Percentiles rank a stretch among this genome's conserved stretches.
Conservation (phyloP, 2,329 filamentous ascomycete genomes). For the Dactylonectria macrodidyma region DNA sequence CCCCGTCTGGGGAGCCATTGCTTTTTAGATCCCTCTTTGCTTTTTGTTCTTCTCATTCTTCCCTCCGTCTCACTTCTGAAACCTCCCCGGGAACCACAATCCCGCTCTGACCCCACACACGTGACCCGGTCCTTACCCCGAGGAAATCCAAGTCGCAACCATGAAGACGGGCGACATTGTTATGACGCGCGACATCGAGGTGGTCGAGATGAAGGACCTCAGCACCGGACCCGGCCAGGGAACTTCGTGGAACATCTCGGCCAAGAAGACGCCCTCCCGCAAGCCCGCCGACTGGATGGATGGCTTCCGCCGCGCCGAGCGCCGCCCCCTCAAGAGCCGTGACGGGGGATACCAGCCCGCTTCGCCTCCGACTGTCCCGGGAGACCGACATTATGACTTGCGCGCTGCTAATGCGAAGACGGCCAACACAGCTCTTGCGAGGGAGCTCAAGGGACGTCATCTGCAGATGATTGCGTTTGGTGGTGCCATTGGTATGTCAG, state of each 20-base stretch:
- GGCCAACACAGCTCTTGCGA: constrained; percentile 80
- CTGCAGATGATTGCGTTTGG: constrained; percentile 98
- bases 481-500: constrained; percentile 80
- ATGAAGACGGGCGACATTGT: constrained; percentile 29
- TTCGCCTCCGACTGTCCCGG: constrained; percentile 37
- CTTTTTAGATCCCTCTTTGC: neutral
- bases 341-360: constrained; percentile 39
- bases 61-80: neutral
- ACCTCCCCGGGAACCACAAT: neutral
- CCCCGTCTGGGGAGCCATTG: neutral
- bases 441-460: constrained; percentile 86
- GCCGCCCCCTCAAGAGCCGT: constrained; percentile 38
- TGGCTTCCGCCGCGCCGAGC: constrained; percentile 33
- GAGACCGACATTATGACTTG: constrained; percentile 68
- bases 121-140: neutral
- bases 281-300: constrained; percentile 30
- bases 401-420: constrained; percentile 78
- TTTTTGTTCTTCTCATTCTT: neutral
- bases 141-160: neutral
- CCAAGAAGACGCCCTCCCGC: constrained; percentile 12
- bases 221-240: constrained; percentile 4
- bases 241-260: constrained; percentile 26
- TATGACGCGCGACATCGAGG: constrained; percentile 29
- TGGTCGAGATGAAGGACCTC: constrained; percentile 31
- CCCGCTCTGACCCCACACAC: constrained; percentile 8